Conservation (phyloP, 179 eudicot species). For the Silene vulgaris region DNA sequence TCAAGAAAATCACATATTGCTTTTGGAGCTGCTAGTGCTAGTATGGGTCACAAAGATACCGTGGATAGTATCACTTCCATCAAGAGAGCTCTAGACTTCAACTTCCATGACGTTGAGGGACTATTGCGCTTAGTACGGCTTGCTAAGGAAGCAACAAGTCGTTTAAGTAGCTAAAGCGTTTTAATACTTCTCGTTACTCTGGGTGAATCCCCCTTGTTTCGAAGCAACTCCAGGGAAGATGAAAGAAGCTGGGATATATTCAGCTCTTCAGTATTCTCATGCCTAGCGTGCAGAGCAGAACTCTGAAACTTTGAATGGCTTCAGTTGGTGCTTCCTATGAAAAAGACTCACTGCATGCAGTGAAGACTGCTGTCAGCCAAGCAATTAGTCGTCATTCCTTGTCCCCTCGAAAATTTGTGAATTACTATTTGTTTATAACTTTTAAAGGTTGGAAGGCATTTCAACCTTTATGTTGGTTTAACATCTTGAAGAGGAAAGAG, state of each 20-base stretch:
- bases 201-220: neutral
- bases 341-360: constrained; percentile 18
- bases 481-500: constrained; percentile 19
- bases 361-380: constrained; percentile 6
- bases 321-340: constrained; percentile 19
- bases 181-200: constrained; percentile 15
- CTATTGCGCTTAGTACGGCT: constrained; percentile 73
- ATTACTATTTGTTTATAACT: constrained; percentile 14
- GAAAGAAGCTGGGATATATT: constrained; percentile 1
- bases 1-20: constrained; percentile 77
- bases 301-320: constrained; percentile 18
- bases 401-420: constrained; percentile 15
- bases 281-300: constrained; percentile 10
- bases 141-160: constrained; percentile 73
- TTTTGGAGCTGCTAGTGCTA: constrained; percentile 57
- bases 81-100: constrained; percentile 85
- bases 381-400: constrained; percentile 11
- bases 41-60: constrained; percentile 36
- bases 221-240: constrained; percentile 13
- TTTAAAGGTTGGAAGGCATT: constrained; percentile 20
- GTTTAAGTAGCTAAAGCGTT: constrained; percentile 27
- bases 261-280: constrained; percentile 13
- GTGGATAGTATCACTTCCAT: constrained; percentile 53
- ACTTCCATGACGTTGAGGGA: constrained; percentile 83
- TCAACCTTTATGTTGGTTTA: constrained; percentile 19